phyloP scores from a whole-genome alignment of 202 grass and related monocot species.

The Elaeis oleifera region DNA sequence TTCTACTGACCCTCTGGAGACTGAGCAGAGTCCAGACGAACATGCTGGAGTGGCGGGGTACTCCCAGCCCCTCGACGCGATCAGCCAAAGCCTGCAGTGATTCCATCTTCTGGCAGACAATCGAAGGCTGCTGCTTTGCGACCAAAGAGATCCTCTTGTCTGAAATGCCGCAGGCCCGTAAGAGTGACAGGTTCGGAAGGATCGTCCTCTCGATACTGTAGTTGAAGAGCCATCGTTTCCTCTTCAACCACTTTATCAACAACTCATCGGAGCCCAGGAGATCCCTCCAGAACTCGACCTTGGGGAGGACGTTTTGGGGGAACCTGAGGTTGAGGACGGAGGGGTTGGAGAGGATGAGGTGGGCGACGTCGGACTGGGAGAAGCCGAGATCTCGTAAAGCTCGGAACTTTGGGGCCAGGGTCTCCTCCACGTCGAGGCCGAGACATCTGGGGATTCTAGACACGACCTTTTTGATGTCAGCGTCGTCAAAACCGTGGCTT shows the following conservation, averaged over 20 bases:
- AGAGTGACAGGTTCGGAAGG: too few species aligned
- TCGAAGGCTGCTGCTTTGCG: too few species aligned
- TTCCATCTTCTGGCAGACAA: too few species aligned
- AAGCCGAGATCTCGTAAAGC: too few species aligned
- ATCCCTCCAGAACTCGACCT: neutral
- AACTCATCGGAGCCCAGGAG: neutral
- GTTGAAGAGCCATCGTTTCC: neutral
- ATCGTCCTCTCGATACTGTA: neutral
- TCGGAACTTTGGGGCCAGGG: neutral
- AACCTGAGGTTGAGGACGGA: neutral
- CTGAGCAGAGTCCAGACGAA: too few species aligned
- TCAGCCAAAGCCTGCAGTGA: too few species aligned
- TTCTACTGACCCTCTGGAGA: too few species aligned
- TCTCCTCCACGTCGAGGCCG: neutral
- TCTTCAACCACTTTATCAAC: slow-evolving; percentile 2
- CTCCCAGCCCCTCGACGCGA: too few species aligned
- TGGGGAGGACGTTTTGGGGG: neutral
- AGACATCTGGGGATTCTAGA: neutral
- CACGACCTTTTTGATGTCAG: neutral
- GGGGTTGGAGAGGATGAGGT: neutral
- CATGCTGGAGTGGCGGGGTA: too few species aligned
- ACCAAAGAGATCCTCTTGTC: too few species aligned
- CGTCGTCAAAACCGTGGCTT: neutral
- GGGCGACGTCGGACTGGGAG: too few species aligned
- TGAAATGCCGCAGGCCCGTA: too few species aligned